Evolutionary conservation across 345 rosid genomes (phyloP).

Genomic region (Murraya koenigii): DNA sequence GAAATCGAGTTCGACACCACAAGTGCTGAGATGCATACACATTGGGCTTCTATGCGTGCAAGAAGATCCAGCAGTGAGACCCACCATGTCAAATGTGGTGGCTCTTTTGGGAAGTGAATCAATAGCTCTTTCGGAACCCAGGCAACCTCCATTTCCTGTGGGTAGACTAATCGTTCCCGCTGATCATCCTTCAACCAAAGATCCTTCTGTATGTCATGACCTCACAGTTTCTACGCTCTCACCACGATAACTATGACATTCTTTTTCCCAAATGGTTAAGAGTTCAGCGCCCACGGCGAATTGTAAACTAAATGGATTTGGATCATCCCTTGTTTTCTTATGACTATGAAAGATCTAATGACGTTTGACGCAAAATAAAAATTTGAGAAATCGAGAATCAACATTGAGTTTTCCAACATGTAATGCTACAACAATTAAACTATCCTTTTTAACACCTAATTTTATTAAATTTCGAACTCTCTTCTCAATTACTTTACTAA

Average conservation of each 20-base stretch:
- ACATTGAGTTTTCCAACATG: too few relatives aligned
- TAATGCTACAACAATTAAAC: too few relatives aligned
- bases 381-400: too few relatives aligned
- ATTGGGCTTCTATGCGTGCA: slow-evolving; percentile 51
- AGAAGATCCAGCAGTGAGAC: slow-evolving; percentile 41
- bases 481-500: too few relatives aligned
- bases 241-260: neutral
- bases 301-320: too few relatives aligned
- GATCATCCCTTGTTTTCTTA: too few relatives aligned
- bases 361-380: too few relatives aligned
- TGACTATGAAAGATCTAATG: too few relatives aligned
- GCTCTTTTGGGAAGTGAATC: slow-evolving; percentile 34
- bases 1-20: slow-evolving; percentile 21
- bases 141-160: slow-evolving; percentile 25
- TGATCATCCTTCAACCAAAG: neutral
- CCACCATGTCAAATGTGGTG: slow-evolving; percentile 45
- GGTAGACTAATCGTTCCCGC: neutral
- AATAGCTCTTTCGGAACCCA: slow-evolving; percentile 12
- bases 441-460: too few relatives aligned
- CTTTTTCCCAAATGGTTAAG: too few relatives aligned
- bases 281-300: too few relatives aligned
- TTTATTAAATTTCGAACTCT: too few relatives aligned
- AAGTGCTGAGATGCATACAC: slow-evolving; percentile 41
- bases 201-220: slow-evolving; percentile 7
- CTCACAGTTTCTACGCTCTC: slow-evolving; percentile 13